These are phyloP conservation scores for Rostrohypoxylon terebratum DNA, from an alignment of 495 filamentous ascomycete genomes.

Conservation along the genomic window DNA sequence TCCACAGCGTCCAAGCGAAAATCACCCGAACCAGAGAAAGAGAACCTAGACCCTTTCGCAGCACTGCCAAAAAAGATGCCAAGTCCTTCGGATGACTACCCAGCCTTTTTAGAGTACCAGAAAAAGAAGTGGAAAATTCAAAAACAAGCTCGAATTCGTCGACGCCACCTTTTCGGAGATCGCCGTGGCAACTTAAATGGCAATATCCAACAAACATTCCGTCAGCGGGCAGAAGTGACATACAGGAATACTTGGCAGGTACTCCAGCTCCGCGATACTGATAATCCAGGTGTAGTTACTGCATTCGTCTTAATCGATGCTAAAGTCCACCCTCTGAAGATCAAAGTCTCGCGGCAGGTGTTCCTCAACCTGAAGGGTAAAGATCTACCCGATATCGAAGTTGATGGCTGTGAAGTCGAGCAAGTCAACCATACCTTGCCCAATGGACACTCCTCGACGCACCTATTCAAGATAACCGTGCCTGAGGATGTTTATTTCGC, in stretches of 20 bases:
- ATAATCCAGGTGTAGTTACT: slow-evolving; percentile 83
- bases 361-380: slow-evolving; percentile 91
- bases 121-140: slow-evolving; percentile 99
- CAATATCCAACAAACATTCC: slow-evolving; percentile 86
- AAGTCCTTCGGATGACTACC: slow-evolving; percentile 85
- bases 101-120: slow-evolving; percentile 91
- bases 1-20: slow-evolving; percentile 81
- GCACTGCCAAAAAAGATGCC: slow-evolving; percentile 89
- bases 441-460: slow-evolving; percentile 92
- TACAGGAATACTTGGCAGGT: slow-evolving; percentile 96
- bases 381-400: slow-evolving; percentile 88
- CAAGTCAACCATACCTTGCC: slow-evolving; percentile 92
- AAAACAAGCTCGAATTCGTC: slow-evolving; percentile 86
- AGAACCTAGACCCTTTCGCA: slow-evolving; percentile 81
- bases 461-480: slow-evolving; percentile 93
- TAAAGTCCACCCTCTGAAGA: slow-evolving; percentile 86
- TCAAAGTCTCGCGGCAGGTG: slow-evolving; percentile 88
- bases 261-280: slow-evolving; percentile 83
- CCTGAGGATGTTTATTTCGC: slow-evolving; percentile 87
- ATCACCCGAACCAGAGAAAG: slow-evolving; percentile 69
- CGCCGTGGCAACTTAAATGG: slow-evolving; percentile 73
- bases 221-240: slow-evolving; percentile 87
- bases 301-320: slow-evolving; percentile 94
- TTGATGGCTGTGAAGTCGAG: slow-evolving; percentile 86
- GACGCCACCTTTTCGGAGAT: slow-evolving; percentile 94